Evolutionary conservation across 208 protist genomes (phyloP).

Genomic region (Angomonas deanei): DNA sequence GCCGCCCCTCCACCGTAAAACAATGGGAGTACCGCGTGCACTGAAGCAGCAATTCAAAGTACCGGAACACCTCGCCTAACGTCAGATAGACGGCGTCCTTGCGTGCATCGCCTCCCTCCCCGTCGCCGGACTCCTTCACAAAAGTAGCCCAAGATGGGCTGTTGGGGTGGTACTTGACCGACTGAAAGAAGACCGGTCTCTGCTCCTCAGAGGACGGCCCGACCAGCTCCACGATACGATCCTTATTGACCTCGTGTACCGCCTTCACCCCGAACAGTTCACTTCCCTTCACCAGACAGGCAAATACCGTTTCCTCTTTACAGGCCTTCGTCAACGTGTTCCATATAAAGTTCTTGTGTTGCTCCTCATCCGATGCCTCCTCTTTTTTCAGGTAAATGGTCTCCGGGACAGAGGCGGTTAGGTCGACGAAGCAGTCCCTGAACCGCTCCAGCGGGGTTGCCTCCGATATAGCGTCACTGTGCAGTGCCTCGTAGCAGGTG

Average conservation of each 20-base stretch:
- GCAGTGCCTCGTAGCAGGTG: conserved; percentile 84
- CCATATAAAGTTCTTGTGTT: conserved; percentile 19
- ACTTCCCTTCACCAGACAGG: no score
- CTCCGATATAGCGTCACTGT: conserved; percentile 57
- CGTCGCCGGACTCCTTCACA: neutral
- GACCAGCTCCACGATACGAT: neutral
- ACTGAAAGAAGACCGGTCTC: neutral
- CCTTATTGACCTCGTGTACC: neutral
- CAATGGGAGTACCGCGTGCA: conserved; percentile 40
- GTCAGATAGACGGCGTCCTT: neutral
- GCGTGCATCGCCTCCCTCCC: neutral
- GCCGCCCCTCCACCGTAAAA: no score
- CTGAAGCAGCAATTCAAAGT: conserved; percentile 13
- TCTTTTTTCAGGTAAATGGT: conserved; percentile 20
- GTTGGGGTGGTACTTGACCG: neutral
- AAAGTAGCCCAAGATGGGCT: neutral
- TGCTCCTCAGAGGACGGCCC: neutral
- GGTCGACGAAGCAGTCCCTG: conserved; percentile 63
- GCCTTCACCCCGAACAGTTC: neutral
- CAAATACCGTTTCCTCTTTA: no score
- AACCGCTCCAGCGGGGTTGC: conserved; percentile 41
- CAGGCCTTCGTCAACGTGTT: no score
- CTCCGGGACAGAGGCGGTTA: conserved; percentile 48
- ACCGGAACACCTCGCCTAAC: neutral
- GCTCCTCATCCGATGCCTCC: conserved; percentile 28